Conservation (phyloP, 129 eudicot genomes). For the Gnaphalium uliginosum region DNA sequence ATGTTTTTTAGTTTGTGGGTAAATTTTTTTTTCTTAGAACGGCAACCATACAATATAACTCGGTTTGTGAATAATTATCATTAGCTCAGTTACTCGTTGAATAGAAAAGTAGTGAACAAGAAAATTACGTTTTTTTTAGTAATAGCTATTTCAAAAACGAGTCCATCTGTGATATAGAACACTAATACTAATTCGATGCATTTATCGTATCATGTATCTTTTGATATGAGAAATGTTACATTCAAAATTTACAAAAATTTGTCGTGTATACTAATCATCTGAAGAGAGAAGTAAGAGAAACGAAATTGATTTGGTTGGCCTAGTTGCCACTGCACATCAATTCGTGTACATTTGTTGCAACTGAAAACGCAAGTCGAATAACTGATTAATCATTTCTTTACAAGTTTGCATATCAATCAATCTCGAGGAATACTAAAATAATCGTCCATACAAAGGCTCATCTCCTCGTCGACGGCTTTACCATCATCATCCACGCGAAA, state of each 20-base stretch:
- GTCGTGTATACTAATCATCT: too few relatives aligned
- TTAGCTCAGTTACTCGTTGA: too few relatives aligned
- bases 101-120: too few relatives aligned
- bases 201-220: neutral
- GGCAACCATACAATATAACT: too few relatives aligned
- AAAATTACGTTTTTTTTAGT: too few relatives aligned
- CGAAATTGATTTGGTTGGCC: too few relatives aligned
- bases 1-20: neutral
- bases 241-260: too few relatives aligned
- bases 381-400: neutral
- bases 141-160: neutral
- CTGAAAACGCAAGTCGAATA: neutral
- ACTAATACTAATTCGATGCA: neutral
- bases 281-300: too few relatives aligned
- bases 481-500: conserved; percentile 35
- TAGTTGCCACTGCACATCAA: neutral
- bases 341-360: neutral
- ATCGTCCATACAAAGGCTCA: conserved; percentile 42
- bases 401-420: conserved; percentile 11
- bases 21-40: too few relatives aligned
- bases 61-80: too few relatives aligned
- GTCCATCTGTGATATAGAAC: neutral
- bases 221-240: too few relatives aligned
- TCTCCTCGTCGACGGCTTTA: conserved; percentile 31
- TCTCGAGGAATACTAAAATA: conserved; percentile 40